Base-by-base conservation (phyloP, 2,329 filamentous ascomycete genomes). In the Rachicladosporium sp. region DNA sequence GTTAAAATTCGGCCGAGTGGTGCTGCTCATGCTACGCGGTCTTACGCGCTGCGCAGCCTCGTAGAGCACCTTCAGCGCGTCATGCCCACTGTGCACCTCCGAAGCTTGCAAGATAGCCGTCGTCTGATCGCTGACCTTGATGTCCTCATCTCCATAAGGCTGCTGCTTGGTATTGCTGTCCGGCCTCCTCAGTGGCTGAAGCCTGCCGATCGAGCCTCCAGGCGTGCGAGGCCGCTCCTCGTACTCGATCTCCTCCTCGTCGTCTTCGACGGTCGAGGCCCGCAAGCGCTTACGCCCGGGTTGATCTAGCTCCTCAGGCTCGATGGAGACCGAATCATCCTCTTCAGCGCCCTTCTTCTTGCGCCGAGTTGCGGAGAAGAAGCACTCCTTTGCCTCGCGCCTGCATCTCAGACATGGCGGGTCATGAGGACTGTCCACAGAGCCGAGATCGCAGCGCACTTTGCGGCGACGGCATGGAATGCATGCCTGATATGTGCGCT, bases 331-430 rank as follows among this genome's bases (percentile, higher is more conserved):
- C 38, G 59, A 63, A 42, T 67, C 69, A 9, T 49, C 47, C 10
- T 34, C 42, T 31, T 38, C 46, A 19, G 66, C 76, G 35, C 73
- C 73, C 70, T 91, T 93, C 58, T 87, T 78, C 76, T 96, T 96
- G 57, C 91, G 79, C 37, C 91, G 75, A 27, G 88, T 96, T 12
- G 87, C 85, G 46, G 87, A 93, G 69, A 98, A 98, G 71, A 82
- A 93, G 68, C 91, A 98, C 54, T 94, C 82, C 62, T 96, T 96
- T 66, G 81, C 86, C 68, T 98, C 91, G 50, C 91, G 80, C 38
- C 87, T 81, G 60, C 91, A 98, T 56, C 91, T 79, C 43, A 89
- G 83, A 61, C 91, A 98, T 2, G 91, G 91, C 40, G 89, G 89
- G 53, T 93, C 86, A 62, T 88, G 79, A 15, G 91, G 91, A 53